phyloP scores from a whole-genome alignment of 345 rosid species.

The Ricinus communis region DNA sequence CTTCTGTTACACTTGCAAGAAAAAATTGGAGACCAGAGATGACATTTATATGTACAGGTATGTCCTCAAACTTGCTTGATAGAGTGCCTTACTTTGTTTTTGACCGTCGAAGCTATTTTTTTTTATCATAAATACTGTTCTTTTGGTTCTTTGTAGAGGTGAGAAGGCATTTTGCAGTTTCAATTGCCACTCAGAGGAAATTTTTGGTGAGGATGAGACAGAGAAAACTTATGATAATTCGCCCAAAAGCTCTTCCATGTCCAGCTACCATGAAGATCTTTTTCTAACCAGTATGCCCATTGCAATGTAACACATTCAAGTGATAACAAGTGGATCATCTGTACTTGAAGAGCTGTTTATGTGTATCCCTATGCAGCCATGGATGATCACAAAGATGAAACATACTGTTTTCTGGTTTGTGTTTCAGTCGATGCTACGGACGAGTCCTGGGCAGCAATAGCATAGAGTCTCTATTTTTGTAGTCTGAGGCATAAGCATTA shows the following conservation, averaged over 20 bases:
- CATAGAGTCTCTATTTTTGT: conserved; percentile 9
- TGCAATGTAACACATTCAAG: conserved; percentile 12
- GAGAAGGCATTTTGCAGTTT: conserved; percentile 42
- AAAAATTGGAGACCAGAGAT: conserved; percentile 27
- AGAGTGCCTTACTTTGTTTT: neutral
- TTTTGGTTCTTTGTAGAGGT: conserved; percentile 27
- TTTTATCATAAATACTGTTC: neutral
- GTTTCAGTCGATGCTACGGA: conserved; percentile 11
- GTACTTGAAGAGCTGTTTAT: conserved; percentile 29
- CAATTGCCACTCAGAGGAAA: conserved; percentile 34
- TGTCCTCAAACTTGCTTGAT: conserved; percentile 4
- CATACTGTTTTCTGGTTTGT: conserved; percentile 1
- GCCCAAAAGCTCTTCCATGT: conserved; percentile 30
- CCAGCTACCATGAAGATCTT: conserved; percentile 45
- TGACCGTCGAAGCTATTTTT: conserved; percentile 1
- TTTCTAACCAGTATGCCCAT: conserved; percentile 38
- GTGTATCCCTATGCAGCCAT: conserved; percentile 29
- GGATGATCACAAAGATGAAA: conserved; percentile 20
- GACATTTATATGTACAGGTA: conserved; percentile 43
- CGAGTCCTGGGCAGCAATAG: too few relatives aligned
- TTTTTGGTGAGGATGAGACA: conserved; percentile 34
- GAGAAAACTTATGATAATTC: conserved; percentile 26
- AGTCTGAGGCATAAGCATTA: conserved; percentile 16
- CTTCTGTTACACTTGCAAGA: conserved; percentile 43
- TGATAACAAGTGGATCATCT: conserved; percentile 21